Evolutionary conservation across 345 rosid genomes (phyloP).

Genomic region (Viola odorata): DNA sequence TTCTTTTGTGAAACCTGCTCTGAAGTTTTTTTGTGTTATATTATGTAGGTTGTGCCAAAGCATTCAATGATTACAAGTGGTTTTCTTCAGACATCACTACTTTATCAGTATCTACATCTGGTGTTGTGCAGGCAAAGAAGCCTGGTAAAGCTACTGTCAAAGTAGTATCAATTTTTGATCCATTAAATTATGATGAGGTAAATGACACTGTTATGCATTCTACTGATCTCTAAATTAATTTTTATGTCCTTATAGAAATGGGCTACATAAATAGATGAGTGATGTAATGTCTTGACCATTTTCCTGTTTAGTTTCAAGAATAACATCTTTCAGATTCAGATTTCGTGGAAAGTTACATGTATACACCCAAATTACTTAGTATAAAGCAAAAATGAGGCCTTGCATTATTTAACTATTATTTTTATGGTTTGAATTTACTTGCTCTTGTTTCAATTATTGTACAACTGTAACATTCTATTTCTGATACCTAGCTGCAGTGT

Average conservation of each 20-base stretch:
- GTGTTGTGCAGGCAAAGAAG: constrained; percentile 77
- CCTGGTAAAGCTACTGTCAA: constrained; percentile 78
- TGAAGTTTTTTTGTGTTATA: constrained; percentile 15
- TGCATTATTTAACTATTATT: not conserved
- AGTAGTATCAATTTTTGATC: constrained; percentile 71
- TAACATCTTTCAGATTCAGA: too few relatives aligned
- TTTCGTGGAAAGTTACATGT: too few relatives aligned
- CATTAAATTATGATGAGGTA: constrained; percentile 89
- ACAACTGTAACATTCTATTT: too few relatives aligned
- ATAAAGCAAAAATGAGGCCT: not conserved
- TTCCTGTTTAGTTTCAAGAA: too few relatives aligned
- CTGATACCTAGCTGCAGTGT: too few relatives aligned
- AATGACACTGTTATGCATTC: not conserved
- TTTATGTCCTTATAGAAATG: too few relatives aligned
- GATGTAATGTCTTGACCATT: too few relatives aligned
- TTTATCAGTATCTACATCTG: constrained; percentile 65
- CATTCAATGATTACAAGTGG: constrained; percentile 82
- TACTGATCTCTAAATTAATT: too few relatives aligned
- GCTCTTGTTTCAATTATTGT: not conserved
- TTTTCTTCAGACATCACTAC: constrained; percentile 64
- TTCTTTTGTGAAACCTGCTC: not conserved
- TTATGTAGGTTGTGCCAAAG: constrained; percentile 71
- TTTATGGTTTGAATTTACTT: not conserved
- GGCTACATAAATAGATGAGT: too few relatives aligned
- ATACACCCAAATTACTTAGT: too few relatives aligned